Conservation (phyloP, 257 asterid genomes). For the Nicotiana sylvestris region DNA sequence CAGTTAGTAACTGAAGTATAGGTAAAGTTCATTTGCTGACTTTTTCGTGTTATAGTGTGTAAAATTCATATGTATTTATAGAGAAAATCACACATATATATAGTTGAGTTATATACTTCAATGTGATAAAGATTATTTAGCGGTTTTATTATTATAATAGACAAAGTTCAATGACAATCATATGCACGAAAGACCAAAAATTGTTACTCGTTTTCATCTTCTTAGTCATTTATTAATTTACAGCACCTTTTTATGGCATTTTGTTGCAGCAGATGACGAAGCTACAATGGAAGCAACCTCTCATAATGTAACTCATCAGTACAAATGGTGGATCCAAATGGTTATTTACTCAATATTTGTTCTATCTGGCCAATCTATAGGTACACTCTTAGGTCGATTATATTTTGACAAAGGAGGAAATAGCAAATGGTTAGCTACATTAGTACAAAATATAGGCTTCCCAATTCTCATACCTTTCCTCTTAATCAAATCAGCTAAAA, state of each 20-base stretch:
- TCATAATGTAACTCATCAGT: not conserved
- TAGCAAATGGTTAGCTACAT: constrained; percentile 63
- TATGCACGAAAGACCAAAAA: not conserved
- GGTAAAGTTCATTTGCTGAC: too few species aligned
- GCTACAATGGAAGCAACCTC: not conserved
- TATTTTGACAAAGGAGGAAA: constrained; percentile 73
- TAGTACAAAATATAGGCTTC: constrained; percentile 54
- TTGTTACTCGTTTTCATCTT: not conserved
- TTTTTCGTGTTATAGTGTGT: too few species aligned
- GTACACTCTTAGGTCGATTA: constrained; percentile 51
- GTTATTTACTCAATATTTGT: constrained; percentile 34
- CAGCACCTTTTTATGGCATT: not conserved
- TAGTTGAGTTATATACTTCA: too few species aligned
- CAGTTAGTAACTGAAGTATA: too few species aligned
- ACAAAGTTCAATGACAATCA: not conserved
- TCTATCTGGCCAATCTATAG: constrained; percentile 50
- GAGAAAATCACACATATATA: too few species aligned
- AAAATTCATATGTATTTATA: too few species aligned
- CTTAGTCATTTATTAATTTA: not conserved
- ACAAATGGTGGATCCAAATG: constrained; percentile 62
- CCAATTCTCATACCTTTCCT: constrained; percentile 66
- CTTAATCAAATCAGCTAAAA: constrained; percentile 16
- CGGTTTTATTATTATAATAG: not conserved
- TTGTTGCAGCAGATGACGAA: not conserved
- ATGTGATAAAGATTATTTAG: too few species aligned